phyloP scores from a whole-genome alignment of 352 stramenopile genomes.

The Sclerospora graminicola region DNA sequence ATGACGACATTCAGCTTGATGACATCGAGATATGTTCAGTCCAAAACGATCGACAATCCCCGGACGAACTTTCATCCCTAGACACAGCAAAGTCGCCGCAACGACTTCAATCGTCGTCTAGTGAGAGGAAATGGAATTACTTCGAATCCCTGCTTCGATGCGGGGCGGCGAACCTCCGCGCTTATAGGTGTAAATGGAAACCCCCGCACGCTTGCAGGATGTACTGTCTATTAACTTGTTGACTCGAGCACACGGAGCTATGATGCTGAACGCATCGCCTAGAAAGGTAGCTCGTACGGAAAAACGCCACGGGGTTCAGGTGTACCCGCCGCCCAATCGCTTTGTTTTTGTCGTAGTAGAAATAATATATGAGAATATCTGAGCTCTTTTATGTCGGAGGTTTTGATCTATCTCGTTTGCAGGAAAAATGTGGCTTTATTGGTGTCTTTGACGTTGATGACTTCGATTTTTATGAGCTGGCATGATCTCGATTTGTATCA shows the following conservation, averaged over 20 bases:
- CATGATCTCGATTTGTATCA: constrained; percentile 77
- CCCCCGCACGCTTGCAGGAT: constrained; percentile 46
- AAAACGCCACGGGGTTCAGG: too few species aligned
- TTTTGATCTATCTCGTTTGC: constrained; percentile 73
- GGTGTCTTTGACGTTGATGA: constrained; percentile 62
- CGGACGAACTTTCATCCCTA: too few species aligned
- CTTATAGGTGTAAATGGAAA: constrained; percentile 35
- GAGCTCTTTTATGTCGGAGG: constrained; percentile 41
- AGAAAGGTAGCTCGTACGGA: constrained; percentile 26
- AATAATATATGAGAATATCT: too few species aligned
- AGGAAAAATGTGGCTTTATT: constrained; percentile 62
- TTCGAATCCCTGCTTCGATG: constrained; percentile 26
- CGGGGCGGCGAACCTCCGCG: constrained; percentile 35
- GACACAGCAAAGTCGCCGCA: too few species aligned
- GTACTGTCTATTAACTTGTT: constrained; percentile 46
- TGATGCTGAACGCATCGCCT: too few species aligned
- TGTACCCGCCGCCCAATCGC: constrained; percentile 80
- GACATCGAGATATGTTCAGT: too few species aligned
- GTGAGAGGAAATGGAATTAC: constrained; percentile 24
- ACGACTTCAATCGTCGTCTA: constrained; percentile 51
- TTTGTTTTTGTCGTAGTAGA: constrained; percentile 73
- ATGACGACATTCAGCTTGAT: constrained; percentile 31
- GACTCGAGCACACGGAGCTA: constrained; percentile 44
- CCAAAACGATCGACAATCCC: constrained; percentile 19
- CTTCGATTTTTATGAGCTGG: constrained; percentile 79